phyloP scores from a whole-genome alignment of 2,329 filamentous ascomycete species.

The Aspergillus sp. region DNA sequence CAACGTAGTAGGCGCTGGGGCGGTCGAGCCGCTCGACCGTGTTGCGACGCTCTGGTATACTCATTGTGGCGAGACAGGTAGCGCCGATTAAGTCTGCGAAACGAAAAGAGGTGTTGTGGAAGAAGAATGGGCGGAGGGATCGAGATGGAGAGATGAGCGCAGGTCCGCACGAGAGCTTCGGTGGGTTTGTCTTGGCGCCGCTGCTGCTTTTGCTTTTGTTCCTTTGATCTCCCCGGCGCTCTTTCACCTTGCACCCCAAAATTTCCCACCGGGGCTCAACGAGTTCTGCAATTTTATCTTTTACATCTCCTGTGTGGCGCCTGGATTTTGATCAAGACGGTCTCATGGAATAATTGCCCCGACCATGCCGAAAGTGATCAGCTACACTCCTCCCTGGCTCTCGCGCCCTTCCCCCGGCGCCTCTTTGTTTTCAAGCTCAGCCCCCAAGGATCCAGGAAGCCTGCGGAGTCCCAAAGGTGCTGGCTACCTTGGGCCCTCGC shows the following conservation, averaged over 20 bases:
- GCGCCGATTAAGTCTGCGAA: not conserved
- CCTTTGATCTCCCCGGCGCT: not conserved
- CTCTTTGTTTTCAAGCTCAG: slow-evolving; percentile 66
- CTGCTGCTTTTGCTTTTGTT: not conserved
- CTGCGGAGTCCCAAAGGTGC: slow-evolving; percentile 12
- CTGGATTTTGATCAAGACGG: not conserved
- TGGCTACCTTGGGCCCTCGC: slow-evolving; percentile 42
- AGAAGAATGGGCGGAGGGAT: slow-evolving; percentile 5
- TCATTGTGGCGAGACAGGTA: slow-evolving; percentile 26
- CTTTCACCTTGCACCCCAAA: slow-evolving; percentile 12
- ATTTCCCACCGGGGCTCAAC: slow-evolving; percentile 13
- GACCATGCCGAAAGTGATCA: slow-evolving; percentile 80
- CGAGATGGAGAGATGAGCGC: slow-evolving; percentile 3
- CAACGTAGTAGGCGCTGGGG: slow-evolving; percentile 89
- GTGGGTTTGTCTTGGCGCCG: slow-evolving; percentile 24
- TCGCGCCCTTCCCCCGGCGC: slow-evolving; percentile 74
- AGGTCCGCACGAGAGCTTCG: slow-evolving; percentile 16
- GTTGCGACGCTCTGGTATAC: slow-evolving; percentile 25
- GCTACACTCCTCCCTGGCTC: slow-evolving; percentile 86
- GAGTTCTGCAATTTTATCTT: not conserved
- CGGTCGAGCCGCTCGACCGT: slow-evolving; percentile 92
- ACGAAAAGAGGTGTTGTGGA: slow-evolving; percentile 1
- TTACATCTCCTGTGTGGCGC: not conserved
- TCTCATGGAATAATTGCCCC: slow-evolving; percentile 11
- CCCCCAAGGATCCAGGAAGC: slow-evolving; percentile 40